Conservation (phyloP, 192 early-diverging fungal genomes). For the Podila epigama region DNA sequence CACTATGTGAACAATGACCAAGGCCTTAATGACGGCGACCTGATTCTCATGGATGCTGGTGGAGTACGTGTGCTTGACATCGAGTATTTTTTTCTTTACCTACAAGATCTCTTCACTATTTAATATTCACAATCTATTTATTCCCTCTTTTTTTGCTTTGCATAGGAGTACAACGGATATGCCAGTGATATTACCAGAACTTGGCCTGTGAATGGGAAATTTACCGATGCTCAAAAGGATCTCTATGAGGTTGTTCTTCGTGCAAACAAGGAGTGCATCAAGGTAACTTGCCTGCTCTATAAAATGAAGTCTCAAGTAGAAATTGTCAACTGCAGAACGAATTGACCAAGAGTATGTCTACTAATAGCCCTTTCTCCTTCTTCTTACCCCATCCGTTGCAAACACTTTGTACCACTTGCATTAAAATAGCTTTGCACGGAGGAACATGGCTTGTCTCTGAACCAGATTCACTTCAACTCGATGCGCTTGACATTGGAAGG, state of each 20-base stretch:
- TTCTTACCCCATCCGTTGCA: too few species aligned
- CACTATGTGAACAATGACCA: constrained; percentile 95
- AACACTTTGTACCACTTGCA: not conserved
- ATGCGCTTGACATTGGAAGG: constrained; percentile 74
- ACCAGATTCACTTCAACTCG: constrained; percentile 84
- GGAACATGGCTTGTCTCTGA: constrained; percentile 66
- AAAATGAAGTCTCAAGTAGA: constrained; percentile 15
- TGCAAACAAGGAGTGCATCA: constrained; percentile 86
- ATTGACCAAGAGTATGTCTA: not conserved
- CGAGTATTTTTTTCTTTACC: not conserved
- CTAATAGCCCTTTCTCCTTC: not conserved
- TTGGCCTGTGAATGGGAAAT: constrained; percentile 91
- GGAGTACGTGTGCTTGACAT: constrained; percentile 41
- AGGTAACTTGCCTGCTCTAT: constrained; percentile 59
- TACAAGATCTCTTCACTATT: not conserved
- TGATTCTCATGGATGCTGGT: constrained; percentile 92
- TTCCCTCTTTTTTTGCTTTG: constrained; percentile 8
- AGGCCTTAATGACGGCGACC: constrained; percentile 72
- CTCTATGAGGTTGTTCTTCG: constrained; percentile 86
- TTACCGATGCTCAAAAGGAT: constrained; percentile 77
- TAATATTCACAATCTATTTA: too few species aligned
- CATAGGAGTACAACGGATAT: constrained; percentile 81
- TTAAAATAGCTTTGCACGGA: constrained; percentile 62
- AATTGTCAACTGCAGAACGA: too few species aligned
- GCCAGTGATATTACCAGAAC: constrained; percentile 94